These are phyloP conservation scores for Glaciozyma martinii DNA, from an alignment of 768 basidiomycete genomes.

Conservation along the genomic window DNA sequence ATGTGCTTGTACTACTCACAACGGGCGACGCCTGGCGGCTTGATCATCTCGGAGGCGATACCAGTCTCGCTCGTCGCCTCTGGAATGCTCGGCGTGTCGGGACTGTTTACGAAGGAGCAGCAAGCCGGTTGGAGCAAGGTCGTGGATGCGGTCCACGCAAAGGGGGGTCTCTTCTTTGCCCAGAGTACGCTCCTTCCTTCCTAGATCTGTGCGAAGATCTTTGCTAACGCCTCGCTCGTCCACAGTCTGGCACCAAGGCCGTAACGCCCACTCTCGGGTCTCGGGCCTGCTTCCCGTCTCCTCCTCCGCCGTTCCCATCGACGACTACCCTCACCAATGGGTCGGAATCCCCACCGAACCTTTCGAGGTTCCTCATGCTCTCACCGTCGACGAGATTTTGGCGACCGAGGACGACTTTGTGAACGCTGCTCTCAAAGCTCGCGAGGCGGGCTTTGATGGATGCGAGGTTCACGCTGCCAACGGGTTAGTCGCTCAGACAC, in stretches of 20 bases:
- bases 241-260: constrained; percentile 15
- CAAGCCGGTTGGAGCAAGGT: constrained; percentile 39
- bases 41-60: constrained; percentile 37
- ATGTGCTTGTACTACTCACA: constrained; percentile 37
- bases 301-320: constrained; percentile 17
- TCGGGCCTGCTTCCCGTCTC: constrained; percentile 11
- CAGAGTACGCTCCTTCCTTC: constrained; percentile 37
- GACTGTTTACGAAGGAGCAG: constrained; percentile 37
- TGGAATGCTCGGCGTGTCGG: constrained; percentile 20
- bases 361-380: constrained; percentile 25
- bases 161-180: constrained; percentile 45
- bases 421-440: constrained; percentile 50
- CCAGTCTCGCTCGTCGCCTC: constrained; percentile 34
- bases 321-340: constrained; percentile 6
- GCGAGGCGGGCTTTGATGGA: constrained; percentile 61
- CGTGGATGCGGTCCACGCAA: constrained; percentile 46
- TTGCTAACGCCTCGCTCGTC: not conserved
- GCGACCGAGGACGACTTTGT: constrained; percentile 45
- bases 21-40: constrained; percentile 38
- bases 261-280: constrained; percentile 20
- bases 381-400: constrained; percentile 42
- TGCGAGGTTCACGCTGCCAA: constrained; percentile 49
- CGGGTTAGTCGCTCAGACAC: constrained; percentile 4
- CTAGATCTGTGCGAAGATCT: not conserved
- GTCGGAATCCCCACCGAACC: constrained; percentile 2